These are phyloP conservation scores for Corylus heterophylla DNA, from an alignment of 306 rosid species.

Conservation along the genomic window DNA sequence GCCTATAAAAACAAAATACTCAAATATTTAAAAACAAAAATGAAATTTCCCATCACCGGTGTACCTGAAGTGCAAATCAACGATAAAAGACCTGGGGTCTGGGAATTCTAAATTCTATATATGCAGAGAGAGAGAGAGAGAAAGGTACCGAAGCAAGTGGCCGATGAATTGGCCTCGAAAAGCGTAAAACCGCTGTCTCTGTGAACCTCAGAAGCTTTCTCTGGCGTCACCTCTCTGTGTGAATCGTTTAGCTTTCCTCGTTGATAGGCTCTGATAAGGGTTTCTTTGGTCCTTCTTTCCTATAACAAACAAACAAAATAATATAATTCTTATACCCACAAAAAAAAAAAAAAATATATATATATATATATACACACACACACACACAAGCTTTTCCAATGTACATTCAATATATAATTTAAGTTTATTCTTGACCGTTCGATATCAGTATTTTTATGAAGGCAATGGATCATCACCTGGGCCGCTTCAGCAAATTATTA, in stretches of 20 bases:
- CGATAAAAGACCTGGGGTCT: slow-evolving; percentile 28
- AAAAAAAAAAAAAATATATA: too few species aligned
- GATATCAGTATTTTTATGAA: too few species aligned
- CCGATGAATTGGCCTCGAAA: slow-evolving; percentile 34
- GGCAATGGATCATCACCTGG: not conserved
- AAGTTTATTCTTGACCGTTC: not conserved
- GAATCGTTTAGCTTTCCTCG: slow-evolving; percentile 11
- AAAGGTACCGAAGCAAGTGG: slow-evolving; percentile 49
- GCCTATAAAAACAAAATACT: too few species aligned
- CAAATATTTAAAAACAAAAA: not conserved
- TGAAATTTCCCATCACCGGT: slow-evolving; percentile 13
- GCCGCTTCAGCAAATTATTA: not conserved
- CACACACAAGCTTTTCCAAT: not conserved
- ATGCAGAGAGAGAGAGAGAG: not conserved
- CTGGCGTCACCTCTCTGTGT: slow-evolving; percentile 19
- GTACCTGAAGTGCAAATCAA: slow-evolving; percentile 24
- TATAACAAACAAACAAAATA: slow-evolving; percentile 42
- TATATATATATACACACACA: too few species aligned
- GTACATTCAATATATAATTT: not conserved
- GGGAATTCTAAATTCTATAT: slow-evolving; percentile 17
- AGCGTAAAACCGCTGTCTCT: slow-evolving; percentile 13
- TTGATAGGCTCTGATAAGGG: slow-evolving; percentile 54
- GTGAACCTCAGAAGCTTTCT: not conserved
- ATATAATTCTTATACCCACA: not conserved
- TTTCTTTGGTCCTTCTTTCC: slow-evolving; percentile 60